Conservation (phyloP, 352 stramenopile genomes). For the Phytophthora crassamura region DNA sequence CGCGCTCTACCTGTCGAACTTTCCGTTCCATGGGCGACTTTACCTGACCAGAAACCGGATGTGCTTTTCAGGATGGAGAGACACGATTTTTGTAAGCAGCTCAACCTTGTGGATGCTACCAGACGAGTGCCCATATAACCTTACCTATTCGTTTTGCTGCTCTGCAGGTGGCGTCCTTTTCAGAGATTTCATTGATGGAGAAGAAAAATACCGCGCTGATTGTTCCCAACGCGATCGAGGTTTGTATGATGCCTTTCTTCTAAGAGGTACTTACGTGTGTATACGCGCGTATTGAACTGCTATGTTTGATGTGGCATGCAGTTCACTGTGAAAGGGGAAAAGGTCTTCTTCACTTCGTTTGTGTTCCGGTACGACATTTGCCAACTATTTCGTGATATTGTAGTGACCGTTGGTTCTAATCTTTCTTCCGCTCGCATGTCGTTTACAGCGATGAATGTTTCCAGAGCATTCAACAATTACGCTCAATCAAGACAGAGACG, state of each 20-base stretch:
- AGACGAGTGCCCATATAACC: background rate
- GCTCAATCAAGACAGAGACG: slow-evolving; percentile 79
- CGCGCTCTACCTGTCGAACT: slow-evolving; percentile 80
- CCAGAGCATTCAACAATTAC: slow-evolving; percentile 78
- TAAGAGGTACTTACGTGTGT: background rate
- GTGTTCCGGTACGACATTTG: slow-evolving; percentile 67
- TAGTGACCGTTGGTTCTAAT: slow-evolving; percentile 4
- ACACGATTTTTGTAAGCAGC: slow-evolving; percentile 75
- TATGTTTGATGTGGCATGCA: slow-evolving; percentile 25
- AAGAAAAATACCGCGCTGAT: slow-evolving; percentile 90
- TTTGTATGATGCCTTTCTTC: slow-evolving; percentile 26
- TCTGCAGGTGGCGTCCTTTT: slow-evolving; percentile 70
- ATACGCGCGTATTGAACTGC: background rate
- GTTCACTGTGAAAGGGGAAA: slow-evolving; percentile 73
- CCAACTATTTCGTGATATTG: background rate
- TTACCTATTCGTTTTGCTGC: slow-evolving; percentile 5
- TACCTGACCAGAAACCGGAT: slow-evolving; percentile 80
- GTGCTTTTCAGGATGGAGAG: slow-evolving; percentile 85
- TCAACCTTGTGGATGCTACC: background rate
- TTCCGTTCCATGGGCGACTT: slow-evolving; percentile 80
- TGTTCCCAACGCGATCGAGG: slow-evolving; percentile 87
- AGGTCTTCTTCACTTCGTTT: slow-evolving; percentile 86
- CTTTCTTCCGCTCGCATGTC: background rate
- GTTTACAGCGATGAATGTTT: slow-evolving; percentile 80
- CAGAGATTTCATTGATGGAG: slow-evolving; percentile 77